phyloP scores from a whole-genome alignment of 73 alveolate genomes.

The Paramecium primaurelia region DNA sequence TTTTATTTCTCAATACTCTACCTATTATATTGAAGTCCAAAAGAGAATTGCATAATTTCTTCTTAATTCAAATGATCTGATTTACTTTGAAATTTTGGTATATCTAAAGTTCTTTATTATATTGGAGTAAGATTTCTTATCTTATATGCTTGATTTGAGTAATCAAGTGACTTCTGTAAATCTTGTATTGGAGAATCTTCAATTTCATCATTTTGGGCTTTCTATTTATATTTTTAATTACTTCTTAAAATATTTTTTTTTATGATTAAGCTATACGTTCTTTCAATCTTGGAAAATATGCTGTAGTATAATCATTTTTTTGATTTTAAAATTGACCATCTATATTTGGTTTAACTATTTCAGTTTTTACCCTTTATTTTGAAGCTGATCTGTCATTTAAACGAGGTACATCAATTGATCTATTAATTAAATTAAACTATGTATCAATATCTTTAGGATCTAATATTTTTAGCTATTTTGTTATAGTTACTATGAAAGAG shows the following conservation, averaged over 20 bases:
- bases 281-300: not conserved
- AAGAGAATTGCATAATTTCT: conserved; percentile 4
- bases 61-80: not conserved
- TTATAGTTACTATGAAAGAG: not conserved
- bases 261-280: not conserved
- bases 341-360: not conserved
- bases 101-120: not conserved
- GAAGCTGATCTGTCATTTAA: not conserved
- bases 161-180: not conserved
- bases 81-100: not conserved
- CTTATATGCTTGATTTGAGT: not conserved
- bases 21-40: conserved; percentile 4
- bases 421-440: not conserved
- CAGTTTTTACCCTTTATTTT: not conserved
- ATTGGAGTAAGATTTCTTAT: not conserved
- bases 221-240: not conserved
- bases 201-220: not conserved
- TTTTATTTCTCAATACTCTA: not conserved
- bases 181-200: not conserved
- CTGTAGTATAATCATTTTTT: not conserved
- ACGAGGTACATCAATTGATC: not conserved
- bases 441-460: not conserved
- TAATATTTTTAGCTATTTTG: not conserved
- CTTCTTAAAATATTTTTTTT: not conserved
- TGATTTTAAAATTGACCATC: not conserved